These are phyloP conservation scores for Pyrenophora seminiperda DNA, from an alignment of 2,329 filamentous ascomycete species.

Conservation along the genomic window DNA sequence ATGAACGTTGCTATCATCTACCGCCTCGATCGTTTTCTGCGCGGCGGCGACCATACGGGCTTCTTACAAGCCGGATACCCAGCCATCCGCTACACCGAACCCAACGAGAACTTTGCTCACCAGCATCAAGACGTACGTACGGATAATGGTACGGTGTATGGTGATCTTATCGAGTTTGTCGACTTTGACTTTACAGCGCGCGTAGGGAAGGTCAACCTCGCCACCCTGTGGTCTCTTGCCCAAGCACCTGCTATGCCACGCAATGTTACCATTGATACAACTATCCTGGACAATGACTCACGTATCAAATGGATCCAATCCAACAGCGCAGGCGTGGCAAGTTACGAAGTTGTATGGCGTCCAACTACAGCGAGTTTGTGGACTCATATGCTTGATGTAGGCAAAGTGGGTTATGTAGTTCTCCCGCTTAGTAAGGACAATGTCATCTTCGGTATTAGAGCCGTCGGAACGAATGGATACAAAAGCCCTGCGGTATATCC, in stretches of 20 bases:
- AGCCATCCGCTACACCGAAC: conserved; percentile 63
- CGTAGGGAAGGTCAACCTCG: conserved; percentile 61
- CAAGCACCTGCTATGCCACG: conserved; percentile 57
- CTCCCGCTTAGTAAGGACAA: conserved; percentile 62
- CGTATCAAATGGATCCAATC: conserved; percentile 56
- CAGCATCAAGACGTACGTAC: conserved; percentile 62
- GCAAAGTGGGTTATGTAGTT: conserved; percentile 53
- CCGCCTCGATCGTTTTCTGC: conserved; percentile 61
- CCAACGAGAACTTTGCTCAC: conserved; percentile 62
- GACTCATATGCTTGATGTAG: conserved; percentile 57
- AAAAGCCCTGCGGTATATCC: conserved; percentile 57
- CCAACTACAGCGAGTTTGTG: conserved; percentile 57
- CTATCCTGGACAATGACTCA: conserved; percentile 56
- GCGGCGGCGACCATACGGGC: conserved; percentile 62
- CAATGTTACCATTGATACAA: conserved; percentile 58
- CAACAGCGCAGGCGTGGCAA: conserved; percentile 49
- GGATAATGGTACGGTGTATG: conserved; percentile 58
- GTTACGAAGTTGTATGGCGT: conserved; percentile 64
- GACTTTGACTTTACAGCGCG: conserved; percentile 61
- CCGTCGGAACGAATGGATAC: conserved; percentile 58
- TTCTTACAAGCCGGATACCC: conserved; percentile 63
- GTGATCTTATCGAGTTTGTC: conserved; percentile 62
- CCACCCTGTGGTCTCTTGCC: conserved; percentile 60
- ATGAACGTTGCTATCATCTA: conserved; percentile 64
- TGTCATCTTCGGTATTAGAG: conserved; percentile 61